phyloP scores from a whole-genome alignment of 202 grass and related monocot genomes.

The Musa balbisiana region DNA sequence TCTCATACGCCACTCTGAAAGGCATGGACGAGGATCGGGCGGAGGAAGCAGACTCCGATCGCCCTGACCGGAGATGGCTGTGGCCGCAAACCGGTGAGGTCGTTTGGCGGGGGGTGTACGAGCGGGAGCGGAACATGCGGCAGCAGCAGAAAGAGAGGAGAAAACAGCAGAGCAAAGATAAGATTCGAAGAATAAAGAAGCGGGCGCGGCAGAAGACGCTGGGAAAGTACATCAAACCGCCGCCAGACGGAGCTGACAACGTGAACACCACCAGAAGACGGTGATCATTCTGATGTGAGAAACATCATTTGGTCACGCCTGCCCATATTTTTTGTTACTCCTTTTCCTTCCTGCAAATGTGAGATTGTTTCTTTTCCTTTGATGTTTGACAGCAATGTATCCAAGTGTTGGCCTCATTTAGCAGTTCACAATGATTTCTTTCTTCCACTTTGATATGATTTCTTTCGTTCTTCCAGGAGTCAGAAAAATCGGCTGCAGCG shows the following conservation, averaged over 20 bases:
- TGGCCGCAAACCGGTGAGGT: constrained; percentile 88
- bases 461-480: too few species aligned
- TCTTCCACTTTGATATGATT: too few species aligned
- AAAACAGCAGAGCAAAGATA: constrained; percentile 78
- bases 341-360: not conserved
- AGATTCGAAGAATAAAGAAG: constrained; percentile 84
- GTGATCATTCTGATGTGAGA: constrained; percentile 12
- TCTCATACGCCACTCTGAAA: constrained; percentile 66
- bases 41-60: constrained; percentile 66
- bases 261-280: constrained; percentile 46
- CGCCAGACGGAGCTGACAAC: constrained; percentile 35
- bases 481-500: too few species aligned
- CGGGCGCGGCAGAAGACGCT: constrained; percentile 81
- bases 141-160: constrained; percentile 74
- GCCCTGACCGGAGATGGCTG: constrained; percentile 48
- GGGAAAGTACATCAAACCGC: constrained; percentile 87
- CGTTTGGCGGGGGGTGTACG: constrained; percentile 77
- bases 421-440: too few species aligned
- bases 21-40: constrained; percentile 95
- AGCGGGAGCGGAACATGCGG: constrained; percentile 70
- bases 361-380: not conserved
- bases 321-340: not conserved
- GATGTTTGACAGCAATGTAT: too few species aligned
- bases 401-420: too few species aligned
- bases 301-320: not conserved